A percentile compares a stretch with the other conserved stretches of the same genome.
These are phyloP conservation scores for Hepatocystis sp. DNA, from an alignment of 169 alveolate genomes.

Conservation along the genomic window DNA sequence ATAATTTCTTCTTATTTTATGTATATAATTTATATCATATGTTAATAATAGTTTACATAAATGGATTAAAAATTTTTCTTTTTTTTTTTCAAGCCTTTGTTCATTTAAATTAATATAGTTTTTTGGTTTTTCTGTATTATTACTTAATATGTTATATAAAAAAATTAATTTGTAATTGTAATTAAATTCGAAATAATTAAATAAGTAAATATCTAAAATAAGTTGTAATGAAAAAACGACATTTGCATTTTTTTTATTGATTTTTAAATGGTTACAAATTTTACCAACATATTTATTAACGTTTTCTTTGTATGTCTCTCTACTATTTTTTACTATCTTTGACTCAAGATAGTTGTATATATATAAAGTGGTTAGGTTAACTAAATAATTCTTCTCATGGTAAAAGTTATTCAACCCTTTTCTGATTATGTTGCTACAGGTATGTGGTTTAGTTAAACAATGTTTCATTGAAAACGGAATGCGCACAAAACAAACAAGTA, in stretches of 20 bases:
- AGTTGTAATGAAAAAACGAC: constrained; percentile 36
- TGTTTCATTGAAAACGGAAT: no score
- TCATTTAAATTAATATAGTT: not conserved
- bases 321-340: constrained; percentile 5
- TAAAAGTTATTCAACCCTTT: constrained; percentile 43
- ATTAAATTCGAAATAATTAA: constrained; percentile 64
- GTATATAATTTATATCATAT: constrained; percentile 30
- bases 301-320: constrained; percentile 14
- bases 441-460: no score
- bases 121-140: no score
- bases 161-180: constrained; percentile 40
- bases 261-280: constrained; percentile 45
- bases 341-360: constrained; percentile 42
- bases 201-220: constrained; percentile 52
- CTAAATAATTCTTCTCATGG: constrained; percentile 45
- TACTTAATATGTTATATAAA: constrained; percentile 29
- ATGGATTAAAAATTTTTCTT: constrained; percentile 34
- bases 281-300: constrained; percentile 67
- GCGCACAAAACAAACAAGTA: no score
- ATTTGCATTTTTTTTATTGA: constrained; percentile 41
- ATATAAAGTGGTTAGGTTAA: constrained; percentile 21
- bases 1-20: constrained; percentile 20
- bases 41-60: constrained; percentile 35
- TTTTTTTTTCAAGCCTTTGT: constrained; percentile 25
- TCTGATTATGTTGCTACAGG: constrained; percentile 5